These are phyloP conservation scores for Populus pruinosa DNA, from an alignment of 345 rosid species.

Conservation along the genomic window DNA sequence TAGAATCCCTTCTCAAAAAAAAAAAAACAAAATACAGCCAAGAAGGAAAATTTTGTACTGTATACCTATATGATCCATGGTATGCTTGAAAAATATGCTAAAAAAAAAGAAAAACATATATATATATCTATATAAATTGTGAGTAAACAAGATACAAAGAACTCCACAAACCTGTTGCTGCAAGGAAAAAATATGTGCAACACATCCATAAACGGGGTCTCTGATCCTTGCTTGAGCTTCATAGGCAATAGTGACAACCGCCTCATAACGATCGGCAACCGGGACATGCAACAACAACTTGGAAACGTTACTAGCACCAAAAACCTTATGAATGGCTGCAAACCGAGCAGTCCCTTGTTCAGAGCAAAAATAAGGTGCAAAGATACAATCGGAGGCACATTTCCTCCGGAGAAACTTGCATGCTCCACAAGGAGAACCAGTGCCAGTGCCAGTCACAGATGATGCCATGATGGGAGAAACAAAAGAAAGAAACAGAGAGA, in stretches of 20 bases:
- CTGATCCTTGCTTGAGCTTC: constrained; percentile 73
- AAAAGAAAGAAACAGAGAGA: not conserved
- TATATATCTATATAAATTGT: not conserved
- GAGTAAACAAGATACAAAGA: not conserved
- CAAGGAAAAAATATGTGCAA: constrained; percentile 63
- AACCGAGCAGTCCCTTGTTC: constrained; percentile 67
- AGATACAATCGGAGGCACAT: constrained; percentile 63
- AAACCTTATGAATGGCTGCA: constrained; percentile 75
- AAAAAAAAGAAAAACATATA: not conserved
- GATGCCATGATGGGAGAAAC: constrained; percentile 35
- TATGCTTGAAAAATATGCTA: not conserved
- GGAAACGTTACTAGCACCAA: constrained; percentile 75
- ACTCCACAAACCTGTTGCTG: constrained; percentile 62
- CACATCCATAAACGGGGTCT: constrained; percentile 80
- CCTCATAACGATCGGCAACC: constrained; percentile 62
- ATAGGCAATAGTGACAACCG: constrained; percentile 64
- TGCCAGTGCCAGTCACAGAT: constrained; percentile 29
- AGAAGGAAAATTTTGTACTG: not conserved
- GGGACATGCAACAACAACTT: constrained; percentile 61
- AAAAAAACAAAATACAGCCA: too few relatives aligned
- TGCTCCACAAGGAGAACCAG: constrained; percentile 70
- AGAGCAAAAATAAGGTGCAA: constrained; percentile 70
- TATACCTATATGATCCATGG: not conserved
- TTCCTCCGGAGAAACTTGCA: constrained; percentile 75
- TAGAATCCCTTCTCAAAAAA: not conserved